These are phyloP conservation scores for Pythium vanterpoolii DNA, from an alignment of 352 stramenopile genomes.

Conservation along the genomic window DNA sequence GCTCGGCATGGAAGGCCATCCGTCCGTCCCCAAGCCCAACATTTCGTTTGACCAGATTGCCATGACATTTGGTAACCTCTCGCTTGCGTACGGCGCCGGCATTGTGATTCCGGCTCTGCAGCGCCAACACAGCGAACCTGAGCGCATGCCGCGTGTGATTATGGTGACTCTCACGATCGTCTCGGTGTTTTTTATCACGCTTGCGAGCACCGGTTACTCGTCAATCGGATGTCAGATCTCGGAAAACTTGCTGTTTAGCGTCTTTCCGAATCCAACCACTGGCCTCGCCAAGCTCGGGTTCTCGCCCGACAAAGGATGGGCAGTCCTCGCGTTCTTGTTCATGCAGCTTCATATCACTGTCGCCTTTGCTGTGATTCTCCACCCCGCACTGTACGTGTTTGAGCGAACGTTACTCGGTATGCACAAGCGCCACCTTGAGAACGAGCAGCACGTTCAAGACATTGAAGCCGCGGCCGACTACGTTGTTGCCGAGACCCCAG, in stretches of 20 bases:
- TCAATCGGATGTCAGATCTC: slow-evolving; percentile 31
- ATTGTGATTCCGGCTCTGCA: slow-evolving; percentile 35
- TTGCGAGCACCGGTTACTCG: slow-evolving; percentile 28
- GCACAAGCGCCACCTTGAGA: slow-evolving; percentile 11
- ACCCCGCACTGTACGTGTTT: slow-evolving; percentile 28
- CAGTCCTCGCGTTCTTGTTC: slow-evolving; percentile 31
- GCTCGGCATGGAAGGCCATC: slow-evolving; percentile 20
- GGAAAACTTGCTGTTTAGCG: slow-evolving; percentile 33
- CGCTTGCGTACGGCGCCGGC: slow-evolving; percentile 31
- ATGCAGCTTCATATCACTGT: slow-evolving; percentile 47
- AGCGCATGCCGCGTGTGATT: slow-evolving; percentile 36
- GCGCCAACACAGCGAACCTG: slow-evolving; percentile 29
- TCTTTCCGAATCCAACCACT: slow-evolving; percentile 1
- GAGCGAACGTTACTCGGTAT: slow-evolving; percentile 29
- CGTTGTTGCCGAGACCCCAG: slow-evolving; percentile 1
- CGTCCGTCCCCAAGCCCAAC: slow-evolving; percentile 13
- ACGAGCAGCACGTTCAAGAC: slow-evolving; percentile 13
- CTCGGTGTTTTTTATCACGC: slow-evolving; percentile 29
- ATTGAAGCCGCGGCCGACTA: slow-evolving; percentile 7
- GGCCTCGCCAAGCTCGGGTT: slow-evolving; percentile 27
- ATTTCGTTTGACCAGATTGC: slow-evolving; percentile 26
- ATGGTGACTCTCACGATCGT: slow-evolving; percentile 33
- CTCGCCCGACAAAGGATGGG: slow-evolving; percentile 14
- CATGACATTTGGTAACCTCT: slow-evolving; percentile 35
- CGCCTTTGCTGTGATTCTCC: slow-evolving; percentile 29